These are phyloP conservation scores for Penicillium egyptiacum DNA, from an alignment of 495 filamentous ascomycete genomes.

Conservation along the genomic window DNA sequence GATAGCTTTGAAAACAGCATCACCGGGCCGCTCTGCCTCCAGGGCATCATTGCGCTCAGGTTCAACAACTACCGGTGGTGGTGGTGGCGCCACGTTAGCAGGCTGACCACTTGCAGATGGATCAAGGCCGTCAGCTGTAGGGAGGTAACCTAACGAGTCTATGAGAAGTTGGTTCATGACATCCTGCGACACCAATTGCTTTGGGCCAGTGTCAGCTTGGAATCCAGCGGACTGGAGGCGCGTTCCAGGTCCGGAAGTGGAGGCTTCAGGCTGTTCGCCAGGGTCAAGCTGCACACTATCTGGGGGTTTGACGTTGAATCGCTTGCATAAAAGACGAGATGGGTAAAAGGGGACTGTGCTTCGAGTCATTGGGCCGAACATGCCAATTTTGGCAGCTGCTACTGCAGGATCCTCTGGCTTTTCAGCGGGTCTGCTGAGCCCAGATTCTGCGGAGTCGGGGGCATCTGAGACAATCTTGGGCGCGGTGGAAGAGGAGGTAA, in stretches of 20 bases:
- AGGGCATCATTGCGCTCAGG: constrained; percentile 82
- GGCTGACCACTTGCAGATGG: constrained; percentile 6
- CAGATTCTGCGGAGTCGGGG: constrained; percentile 35
- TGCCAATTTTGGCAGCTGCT: constrained; percentile 83
- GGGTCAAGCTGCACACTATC: constrained; percentile 66
- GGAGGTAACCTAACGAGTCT: constrained; percentile 26
- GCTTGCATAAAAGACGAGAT: constrained; percentile 82
- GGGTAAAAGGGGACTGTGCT: constrained; percentile 73
- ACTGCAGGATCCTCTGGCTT: constrained; percentile 79
- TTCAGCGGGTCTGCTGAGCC: constrained; percentile 56
- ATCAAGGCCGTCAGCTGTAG: constrained; percentile 16
- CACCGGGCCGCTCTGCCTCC: constrained; percentile 75
- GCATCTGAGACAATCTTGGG: constrained; percentile 47
- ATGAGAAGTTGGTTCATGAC: constrained; percentile 42
- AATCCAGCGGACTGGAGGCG: constrained; percentile 41
- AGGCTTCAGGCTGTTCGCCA: constrained; percentile 30
- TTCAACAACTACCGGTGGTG: constrained; percentile 50
- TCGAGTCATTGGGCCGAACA: constrained; percentile 89
- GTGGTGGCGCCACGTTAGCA: constrained; percentile 12
- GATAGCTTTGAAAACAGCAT: constrained; percentile 90
- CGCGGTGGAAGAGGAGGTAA: constrained; percentile 68
- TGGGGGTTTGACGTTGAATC: constrained; percentile 82
- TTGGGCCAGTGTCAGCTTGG: constrained; percentile 32
- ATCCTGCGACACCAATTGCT: constrained; percentile 43
- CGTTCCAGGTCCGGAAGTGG: constrained; percentile 22